A percentile compares a stretch with the other conserved stretches of the same genome.
Evolutionary conservation across 2,329 filamentous ascomycete genomes (phyloP).

Genomic region (Lasiodiplodia theobromae): DNA sequence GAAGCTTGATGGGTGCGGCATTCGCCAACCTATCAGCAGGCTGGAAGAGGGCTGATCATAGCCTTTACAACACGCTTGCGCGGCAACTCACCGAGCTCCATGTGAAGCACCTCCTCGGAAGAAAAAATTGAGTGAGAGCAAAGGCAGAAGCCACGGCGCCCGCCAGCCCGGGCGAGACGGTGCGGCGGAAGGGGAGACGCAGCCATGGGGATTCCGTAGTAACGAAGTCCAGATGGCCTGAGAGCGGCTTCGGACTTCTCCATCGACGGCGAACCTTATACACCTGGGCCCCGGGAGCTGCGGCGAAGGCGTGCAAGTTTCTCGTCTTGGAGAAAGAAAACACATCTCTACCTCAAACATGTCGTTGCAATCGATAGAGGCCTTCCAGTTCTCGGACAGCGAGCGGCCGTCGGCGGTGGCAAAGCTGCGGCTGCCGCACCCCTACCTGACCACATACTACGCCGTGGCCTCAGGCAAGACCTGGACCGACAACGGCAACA

Average conservation of each 20-base stretch:
- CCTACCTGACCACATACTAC: constrained; percentile 45
- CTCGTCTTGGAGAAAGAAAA: not conserved
- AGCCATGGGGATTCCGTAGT: not conserved
- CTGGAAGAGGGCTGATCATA: not conserved
- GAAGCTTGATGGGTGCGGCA: not conserved
- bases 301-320: not conserved
- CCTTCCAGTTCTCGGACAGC: constrained; percentile 13
- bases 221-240: not conserved
- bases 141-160: not conserved
- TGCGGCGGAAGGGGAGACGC: not conserved
- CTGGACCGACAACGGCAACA: not conserved
- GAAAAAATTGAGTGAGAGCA: not conserved
- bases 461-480: not conserved
- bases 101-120: not conserved
- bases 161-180: not conserved
- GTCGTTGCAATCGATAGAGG: constrained; percentile 3
- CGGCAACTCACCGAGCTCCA: not conserved
- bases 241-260: not conserved
- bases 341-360: not conserved
- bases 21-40: not conserved
- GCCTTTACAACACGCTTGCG: not conserved
- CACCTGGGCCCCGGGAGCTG: not conserved
- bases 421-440: constrained; percentile 38
- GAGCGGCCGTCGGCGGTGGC: not conserved
- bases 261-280: not conserved